phyloP scores from a whole-genome alignment of 2,329 filamentous ascomycete genomes.

The Triangularia verruculosa region DNA sequence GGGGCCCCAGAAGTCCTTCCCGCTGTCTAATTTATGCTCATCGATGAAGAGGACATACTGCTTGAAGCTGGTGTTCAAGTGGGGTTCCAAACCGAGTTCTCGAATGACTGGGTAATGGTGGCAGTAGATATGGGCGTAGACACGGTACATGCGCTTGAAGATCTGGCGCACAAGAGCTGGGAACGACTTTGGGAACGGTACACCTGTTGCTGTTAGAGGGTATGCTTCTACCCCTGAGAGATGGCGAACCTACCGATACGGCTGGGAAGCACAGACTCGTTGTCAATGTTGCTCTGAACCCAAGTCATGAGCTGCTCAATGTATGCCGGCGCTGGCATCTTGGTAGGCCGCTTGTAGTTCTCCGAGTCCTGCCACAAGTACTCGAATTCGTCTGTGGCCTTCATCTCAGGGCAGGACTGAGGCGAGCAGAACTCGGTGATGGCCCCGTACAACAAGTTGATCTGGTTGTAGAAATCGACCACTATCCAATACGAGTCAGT shows the following conservation, averaged over 20 bases:
- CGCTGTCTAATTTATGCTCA: slow-evolving; percentile 87
- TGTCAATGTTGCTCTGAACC: slow-evolving; percentile 94
- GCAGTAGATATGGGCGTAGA: slow-evolving; percentile 99
- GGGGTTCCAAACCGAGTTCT: slow-evolving; percentile 90
- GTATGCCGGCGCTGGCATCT: slow-evolving; percentile 96
- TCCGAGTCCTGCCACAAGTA: slow-evolving; percentile 98
- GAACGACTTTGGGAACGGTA: slow-evolving; percentile 93
- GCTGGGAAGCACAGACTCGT: slow-evolving; percentile 91
- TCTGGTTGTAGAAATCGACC: slow-evolving; percentile 99
- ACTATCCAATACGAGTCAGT: slow-evolving; percentile 54
- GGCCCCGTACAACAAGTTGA: slow-evolving; percentile 96
- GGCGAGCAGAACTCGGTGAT: slow-evolving; percentile 99
- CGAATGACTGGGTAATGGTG: slow-evolving; percentile 98
- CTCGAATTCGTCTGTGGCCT: slow-evolving; percentile 99
- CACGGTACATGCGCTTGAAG: slow-evolving; percentile 97
- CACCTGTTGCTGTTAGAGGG: slow-evolving; percentile 50
- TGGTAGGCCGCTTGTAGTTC: slow-evolving; percentile 91
- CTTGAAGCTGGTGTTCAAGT: slow-evolving; percentile 99
- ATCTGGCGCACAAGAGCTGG: slow-evolving; percentile 85
- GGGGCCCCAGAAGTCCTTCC: slow-evolving; percentile 96
- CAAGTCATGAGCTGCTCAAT: slow-evolving; percentile 97
- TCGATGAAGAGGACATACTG: slow-evolving; percentile 99
- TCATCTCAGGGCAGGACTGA: slow-evolving; percentile 97
- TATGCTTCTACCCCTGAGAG: background rate
- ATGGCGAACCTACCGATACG: slow-evolving; percentile 47